Base-by-base conservation (phyloP, 805 yeast species). In the Metschnikowia picachoensis region DNA sequence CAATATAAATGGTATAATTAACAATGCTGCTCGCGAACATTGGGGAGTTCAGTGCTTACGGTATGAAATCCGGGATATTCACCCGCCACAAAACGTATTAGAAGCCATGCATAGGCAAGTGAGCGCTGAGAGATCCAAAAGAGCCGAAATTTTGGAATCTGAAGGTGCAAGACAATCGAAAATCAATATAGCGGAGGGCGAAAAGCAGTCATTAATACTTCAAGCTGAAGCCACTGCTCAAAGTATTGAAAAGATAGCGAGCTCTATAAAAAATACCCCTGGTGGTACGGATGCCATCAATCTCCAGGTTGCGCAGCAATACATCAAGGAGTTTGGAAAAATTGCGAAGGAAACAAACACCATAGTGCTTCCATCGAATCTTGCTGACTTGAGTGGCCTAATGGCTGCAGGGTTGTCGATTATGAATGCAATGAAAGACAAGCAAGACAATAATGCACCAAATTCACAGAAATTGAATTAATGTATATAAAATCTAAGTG, bases 31-130 rank as follows among this genome's bases (percentile, higher is more conserved):
- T 11, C 69, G 71, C 45, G 89, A 80, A 43, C 70, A 68, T 46
- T 87, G 96, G 96, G 96, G 96, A 45, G 83, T 87, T 47, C 76
- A 78, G 59, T 88, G 95, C 60, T 71, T 87, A 51, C 78, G 96
- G 60, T 87, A 88, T 65, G 96, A 87, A 64, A 87, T 87, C 66
- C 78, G 90, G 60, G 96, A 87, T 61, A 87, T 87, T 49, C 90
- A 87, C 61, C 96, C 95, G 1, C 96, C 96, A 3, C 76, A 76
- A 32, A 85, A 86, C 55, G 95, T 87, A 10, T 77, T 87, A 57
- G 91, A 85, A 58, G 94, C 95, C 27, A 88, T 87, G 96, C 95
- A 87, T 66, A 79, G 92, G 61, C 95, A 86, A 65, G 96, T 88
- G 20, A 78, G 85, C 48, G 94, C 95, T 37, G 95, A 87, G 65